Conservation (phyloP, 2,329 filamentous ascomycete genomes). For the Anisogramma anomala region DNA sequence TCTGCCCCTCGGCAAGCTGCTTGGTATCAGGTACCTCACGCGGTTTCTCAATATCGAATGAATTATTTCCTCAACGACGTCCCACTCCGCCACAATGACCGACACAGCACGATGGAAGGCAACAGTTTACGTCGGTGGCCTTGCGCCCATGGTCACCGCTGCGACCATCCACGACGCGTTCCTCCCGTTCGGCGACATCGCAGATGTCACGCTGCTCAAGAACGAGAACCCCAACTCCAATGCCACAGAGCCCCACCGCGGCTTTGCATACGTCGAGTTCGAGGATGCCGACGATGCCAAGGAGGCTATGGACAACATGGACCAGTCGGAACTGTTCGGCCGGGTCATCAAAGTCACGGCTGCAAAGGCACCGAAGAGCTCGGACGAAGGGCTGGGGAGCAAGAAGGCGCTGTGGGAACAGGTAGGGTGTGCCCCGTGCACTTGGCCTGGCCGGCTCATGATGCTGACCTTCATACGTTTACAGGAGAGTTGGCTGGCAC, state of each 20-base stretch:
- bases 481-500: slow-evolving; percentile 86
- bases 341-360: slow-evolving; percentile 82
- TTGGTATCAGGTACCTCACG: not conserved
- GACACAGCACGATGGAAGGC: slow-evolving; percentile 76
- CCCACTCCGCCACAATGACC: slow-evolving; percentile 46
- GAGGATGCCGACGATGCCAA: slow-evolving; percentile 75
- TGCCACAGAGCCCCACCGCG: slow-evolving; percentile 67
- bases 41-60: too few species aligned
- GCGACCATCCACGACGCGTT: slow-evolving; percentile 80
- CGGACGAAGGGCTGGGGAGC: slow-evolving; percentile 77
- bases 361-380: slow-evolving; percentile 84
- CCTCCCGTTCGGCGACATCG: slow-evolving; percentile 91
- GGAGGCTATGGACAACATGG: slow-evolving; percentile 98
- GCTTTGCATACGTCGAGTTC: slow-evolving; percentile 95
- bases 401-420: slow-evolving; percentile 96
- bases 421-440: slow-evolving; percentile 40
- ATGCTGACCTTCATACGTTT: slow-evolving; percentile 12
- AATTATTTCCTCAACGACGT: not conserved
- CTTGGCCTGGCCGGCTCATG: too few species aligned
- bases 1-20: not conserved
- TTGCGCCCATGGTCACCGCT: slow-evolving; percentile 65
- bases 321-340: slow-evolving; percentile 90
- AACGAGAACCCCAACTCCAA: slow-evolving; percentile 73
- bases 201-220: slow-evolving; percentile 81
- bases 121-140: slow-evolving; percentile 84